phyloP scores from a whole-genome alignment of 139 green algal species.

The Chlamydomonas sp. region DNA sequence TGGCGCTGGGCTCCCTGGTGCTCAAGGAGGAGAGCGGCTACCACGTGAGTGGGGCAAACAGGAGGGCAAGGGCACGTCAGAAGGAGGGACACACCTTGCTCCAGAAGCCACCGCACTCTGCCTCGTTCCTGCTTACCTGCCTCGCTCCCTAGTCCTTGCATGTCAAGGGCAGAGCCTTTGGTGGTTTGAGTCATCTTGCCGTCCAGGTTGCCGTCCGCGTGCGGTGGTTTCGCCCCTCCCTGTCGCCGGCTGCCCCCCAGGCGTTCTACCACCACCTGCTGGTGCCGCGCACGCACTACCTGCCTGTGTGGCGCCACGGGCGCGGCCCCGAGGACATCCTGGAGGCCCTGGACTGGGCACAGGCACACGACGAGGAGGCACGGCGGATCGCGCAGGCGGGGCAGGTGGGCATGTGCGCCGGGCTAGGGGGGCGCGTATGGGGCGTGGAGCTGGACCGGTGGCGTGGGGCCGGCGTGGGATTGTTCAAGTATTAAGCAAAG shows the following conservation, averaged over 20 bases:
- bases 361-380: slow-evolving; percentile 27
- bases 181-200: not conserved
- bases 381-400: not conserved
- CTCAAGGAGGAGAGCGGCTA: slow-evolving; percentile 54
- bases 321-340: slow-evolving; percentile 44
- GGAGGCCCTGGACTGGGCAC: slow-evolving; percentile 41
- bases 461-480: no score
- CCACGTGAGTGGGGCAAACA: not conserved
- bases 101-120: not conserved
- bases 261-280: slow-evolving; percentile 58
- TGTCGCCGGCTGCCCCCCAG: not conserved
- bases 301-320: slow-evolving; percentile 37
- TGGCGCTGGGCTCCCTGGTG: slow-evolving; percentile 46
- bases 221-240: not conserved
- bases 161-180: no score
- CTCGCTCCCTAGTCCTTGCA: not conserved
- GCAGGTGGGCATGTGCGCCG: not conserved
- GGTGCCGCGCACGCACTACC: slow-evolving; percentile 44
- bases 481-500: no score
- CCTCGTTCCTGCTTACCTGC: not conserved
- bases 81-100: not conserved
- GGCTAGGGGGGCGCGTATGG: no score
- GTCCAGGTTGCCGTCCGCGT: not conserved
- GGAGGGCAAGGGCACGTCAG: not conserved
- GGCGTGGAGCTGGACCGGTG: no score